Base-by-base conservation (phyloP, 2,329 filamentous ascomycete species). In the Parascedosporium putredinis region DNA sequence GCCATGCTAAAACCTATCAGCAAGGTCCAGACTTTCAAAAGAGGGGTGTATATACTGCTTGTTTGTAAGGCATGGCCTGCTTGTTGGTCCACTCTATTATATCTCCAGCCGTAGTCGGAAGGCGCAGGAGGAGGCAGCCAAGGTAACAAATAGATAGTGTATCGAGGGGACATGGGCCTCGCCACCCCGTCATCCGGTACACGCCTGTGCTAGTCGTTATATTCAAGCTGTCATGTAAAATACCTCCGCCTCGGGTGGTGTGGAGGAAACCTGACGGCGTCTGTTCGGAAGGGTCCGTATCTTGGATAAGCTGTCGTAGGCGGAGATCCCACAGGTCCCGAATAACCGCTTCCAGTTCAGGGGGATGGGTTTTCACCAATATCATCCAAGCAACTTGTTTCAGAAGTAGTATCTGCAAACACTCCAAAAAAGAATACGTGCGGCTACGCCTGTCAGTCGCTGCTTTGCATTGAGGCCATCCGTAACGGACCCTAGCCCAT, bases 251-350 rank as follows among this genome's bases (percentile, higher is more conserved):
- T 23, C 44, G 47, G 23, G 47, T 22, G 47, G 36, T 49, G 47
- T 44, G 27, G 24, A 44, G 38, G 31, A 9, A 12, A 12, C 38
- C 29, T 49, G 6, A 3, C n/a, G 2, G 5, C 16, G 14, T 20
- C 24, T 23, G 22, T 27, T 42, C 59, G 61, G 4, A 59, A 61
- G 12, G 10, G 23, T 6, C 14, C 48, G 40, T 27, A 4, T 50
- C 49, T n/a, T 33, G 71, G 57, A 64, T 60, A 45, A 51, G 67
- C 18, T 67, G 67, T 33, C 75, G 67, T 2, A 74, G 69, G 4
- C 88, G 79, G 47, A 96, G 68, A 48, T 83, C 75, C 91, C 93
- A 98, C 12, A 98, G 75, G 61, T 95, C 89, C 52, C 82, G 79
- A 4, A 94, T 81, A 8, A 95, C 73, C 6, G 71, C 82, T 71